Percentiles rank a stretch among this genome's conserved stretches.
These are phyloP conservation scores for Leucosporidium scottii DNA, from an alignment of 768 basidiomycete species.

Conservation along the genomic window DNA sequence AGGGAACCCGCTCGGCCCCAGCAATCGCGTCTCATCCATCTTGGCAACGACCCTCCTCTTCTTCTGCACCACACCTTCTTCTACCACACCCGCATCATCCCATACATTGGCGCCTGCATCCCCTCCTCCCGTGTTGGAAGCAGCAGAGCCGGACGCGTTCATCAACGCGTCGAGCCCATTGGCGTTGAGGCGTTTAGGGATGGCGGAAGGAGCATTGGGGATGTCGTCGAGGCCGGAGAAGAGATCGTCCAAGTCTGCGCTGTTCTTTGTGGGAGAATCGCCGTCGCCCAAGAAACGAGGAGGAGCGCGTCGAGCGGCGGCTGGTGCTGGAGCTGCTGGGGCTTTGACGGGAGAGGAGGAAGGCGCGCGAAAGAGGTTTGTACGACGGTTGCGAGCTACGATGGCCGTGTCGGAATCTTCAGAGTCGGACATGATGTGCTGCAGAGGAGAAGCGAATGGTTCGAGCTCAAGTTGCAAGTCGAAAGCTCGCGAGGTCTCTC, in stretches of 20 bases:
- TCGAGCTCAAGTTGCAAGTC: too few relatives aligned
- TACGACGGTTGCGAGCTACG: too few relatives aligned
- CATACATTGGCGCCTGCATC: slow-evolving; percentile 40
- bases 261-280: slow-evolving; percentile 5
- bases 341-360: too few relatives aligned
- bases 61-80: slow-evolving; percentile 39
- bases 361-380: too few relatives aligned
- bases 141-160: slow-evolving; percentile 5
- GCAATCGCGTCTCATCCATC: slow-evolving; percentile 60
- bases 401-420: too few relatives aligned
- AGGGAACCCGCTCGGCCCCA: slow-evolving; percentile 71
- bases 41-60: slow-evolving; percentile 51
- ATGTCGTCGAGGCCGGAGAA: slow-evolving; percentile 50
- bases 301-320: background rate
- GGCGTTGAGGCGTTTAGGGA: background rate
- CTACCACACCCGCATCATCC: slow-evolving; percentile 36
- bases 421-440: too few relatives aligned
- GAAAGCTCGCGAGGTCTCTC: too few relatives aligned
- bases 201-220: slow-evolving; percentile 6
- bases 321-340: background rate
- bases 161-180: slow-evolving; percentile 20
- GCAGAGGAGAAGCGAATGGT: too few relatives aligned
- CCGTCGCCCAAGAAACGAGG: slow-evolving; percentile 31
- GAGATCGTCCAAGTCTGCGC: slow-evolving; percentile 46
- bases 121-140: slow-evolving; percentile 36